These are phyloP conservation scores for Fusarium sp. DNA, from an alignment of 2,329 filamentous ascomycete genomes.

Conservation along the genomic window DNA sequence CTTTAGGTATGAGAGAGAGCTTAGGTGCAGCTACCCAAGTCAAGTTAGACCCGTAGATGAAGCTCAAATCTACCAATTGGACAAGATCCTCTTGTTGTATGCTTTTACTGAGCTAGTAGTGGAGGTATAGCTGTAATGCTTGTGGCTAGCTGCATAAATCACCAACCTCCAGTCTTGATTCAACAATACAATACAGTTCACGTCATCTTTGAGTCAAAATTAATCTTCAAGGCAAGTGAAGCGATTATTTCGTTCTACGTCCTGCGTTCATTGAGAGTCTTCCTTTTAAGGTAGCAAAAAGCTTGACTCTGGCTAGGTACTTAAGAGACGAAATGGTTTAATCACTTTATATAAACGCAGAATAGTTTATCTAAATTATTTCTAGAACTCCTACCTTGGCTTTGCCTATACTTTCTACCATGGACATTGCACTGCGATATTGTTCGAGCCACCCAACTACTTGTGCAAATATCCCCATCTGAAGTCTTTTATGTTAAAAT, in stretches of 20 bases:
- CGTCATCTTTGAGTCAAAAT: slow-evolving; percentile 18
- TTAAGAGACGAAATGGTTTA: background rate
- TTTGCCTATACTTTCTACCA: background rate
- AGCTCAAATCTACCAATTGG: slow-evolving; percentile 25
- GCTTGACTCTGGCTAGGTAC: background rate
- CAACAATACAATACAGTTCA: background rate
- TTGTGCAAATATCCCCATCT: background rate
- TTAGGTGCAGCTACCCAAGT: background rate
- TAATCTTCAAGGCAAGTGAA: background rate
- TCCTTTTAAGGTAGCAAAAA: background rate
- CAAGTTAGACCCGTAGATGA: slow-evolving; percentile 11
- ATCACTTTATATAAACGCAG: background rate
- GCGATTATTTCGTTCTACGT: background rate
- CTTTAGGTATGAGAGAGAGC: slow-evolving; percentile 13
- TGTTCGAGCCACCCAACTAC: background rate
- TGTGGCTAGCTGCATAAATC: slow-evolving; percentile 23
- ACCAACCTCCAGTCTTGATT: slow-evolving; percentile 4
- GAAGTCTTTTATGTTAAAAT: background rate
- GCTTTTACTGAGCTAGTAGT: slow-evolving; percentile 16
- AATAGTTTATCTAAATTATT: background rate
- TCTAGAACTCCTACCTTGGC: background rate
- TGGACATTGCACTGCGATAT: background rate
- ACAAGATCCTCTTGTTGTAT: slow-evolving; percentile 1
- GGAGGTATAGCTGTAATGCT: background rate
- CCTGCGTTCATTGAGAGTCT: background rate